Base-by-base conservation (phyloP, 805 yeast genomes). In the Saccharomyces jurei region DNA sequence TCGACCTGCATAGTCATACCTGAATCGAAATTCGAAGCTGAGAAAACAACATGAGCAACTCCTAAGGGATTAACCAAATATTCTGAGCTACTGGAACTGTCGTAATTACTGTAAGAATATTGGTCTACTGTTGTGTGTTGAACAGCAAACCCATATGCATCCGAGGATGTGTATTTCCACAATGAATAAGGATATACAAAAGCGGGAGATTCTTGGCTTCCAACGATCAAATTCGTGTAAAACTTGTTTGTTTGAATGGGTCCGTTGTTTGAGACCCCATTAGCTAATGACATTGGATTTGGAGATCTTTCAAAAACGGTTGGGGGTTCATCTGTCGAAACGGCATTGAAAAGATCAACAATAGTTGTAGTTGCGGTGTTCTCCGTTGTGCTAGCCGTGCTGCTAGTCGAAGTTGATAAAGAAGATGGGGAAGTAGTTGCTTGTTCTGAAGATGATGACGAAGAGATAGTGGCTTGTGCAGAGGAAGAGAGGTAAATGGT, bases 181-280 rank as follows among this genome's bases (percentile, higher is more conserved):
- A 83, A 66, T 2, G 80, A 76, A 64, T 85, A 87, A 22, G 96
- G 95, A 61, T 81, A 83, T 9, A 86, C 76, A 72, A 79, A 86
- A 4, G 78, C 79, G 50, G 82, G 77, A 51, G 75, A 73, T 26
- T 74, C 71, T 68, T 83, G 89, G 50, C 69, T 70, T 25, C 74
- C 84, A 25, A 86, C 71, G 59, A 83, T 70, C 63, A 86, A 64
- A 66, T 88, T 87, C 41, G 81, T 79, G 70, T 80, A 86, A 69
- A 87, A 88, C 70, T 86, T 87, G 74, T 88, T 87, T 30, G 95
- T 88, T 64, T 83, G 81, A 56, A 78, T 74, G 1, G 82, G 74
- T 41, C 71, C 78, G 51, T 69, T 64, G 56, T 74, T 75, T 47
- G 72, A 68, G 41, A 80, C 82, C 36, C 81, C 81, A 3, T 59